phyloP scores from a whole-genome alignment of 129 eudicot species.

The carrot (Daucus carota) region DNA sequence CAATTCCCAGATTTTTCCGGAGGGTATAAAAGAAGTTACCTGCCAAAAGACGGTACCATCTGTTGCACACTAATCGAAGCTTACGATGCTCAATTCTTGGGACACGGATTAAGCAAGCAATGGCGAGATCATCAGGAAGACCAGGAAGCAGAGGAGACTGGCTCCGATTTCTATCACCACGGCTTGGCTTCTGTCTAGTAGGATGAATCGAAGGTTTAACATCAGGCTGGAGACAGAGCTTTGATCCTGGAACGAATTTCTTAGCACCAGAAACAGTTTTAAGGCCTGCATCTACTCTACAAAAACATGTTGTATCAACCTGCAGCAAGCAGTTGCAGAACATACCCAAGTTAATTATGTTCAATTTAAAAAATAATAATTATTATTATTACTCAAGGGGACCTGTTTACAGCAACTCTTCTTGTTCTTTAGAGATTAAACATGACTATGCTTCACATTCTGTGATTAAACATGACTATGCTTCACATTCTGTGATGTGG shows the following conservation, averaged over 20 bases:
- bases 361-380: neutral
- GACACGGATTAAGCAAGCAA: constrained; percentile 74
- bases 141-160: constrained; percentile 74
- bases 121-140: constrained; percentile 82
- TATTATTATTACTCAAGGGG: neutral
- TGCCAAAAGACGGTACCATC: constrained; percentile 81
- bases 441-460: neutral
- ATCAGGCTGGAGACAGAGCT: constrained; percentile 64
- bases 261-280: constrained; percentile 85
- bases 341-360: neutral
- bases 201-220: constrained; percentile 84
- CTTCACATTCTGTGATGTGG: neutral
- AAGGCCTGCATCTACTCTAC: constrained; percentile 79
- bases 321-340: constrained; percentile 20
- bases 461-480: neutral
- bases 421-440: neutral
- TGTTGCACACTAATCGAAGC: constrained; percentile 71
- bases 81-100: constrained; percentile 73
- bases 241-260: constrained; percentile 72
- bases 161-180: constrained; percentile 57
- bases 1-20: constrained; percentile 41
- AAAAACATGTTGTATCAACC: constrained; percentile 80
- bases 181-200: constrained; percentile 52
- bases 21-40: constrained; percentile 72
- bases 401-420: neutral